phyloP scores from a whole-genome alignment of 805 yeast species.

The Ogataea wickerhamii region DNA sequence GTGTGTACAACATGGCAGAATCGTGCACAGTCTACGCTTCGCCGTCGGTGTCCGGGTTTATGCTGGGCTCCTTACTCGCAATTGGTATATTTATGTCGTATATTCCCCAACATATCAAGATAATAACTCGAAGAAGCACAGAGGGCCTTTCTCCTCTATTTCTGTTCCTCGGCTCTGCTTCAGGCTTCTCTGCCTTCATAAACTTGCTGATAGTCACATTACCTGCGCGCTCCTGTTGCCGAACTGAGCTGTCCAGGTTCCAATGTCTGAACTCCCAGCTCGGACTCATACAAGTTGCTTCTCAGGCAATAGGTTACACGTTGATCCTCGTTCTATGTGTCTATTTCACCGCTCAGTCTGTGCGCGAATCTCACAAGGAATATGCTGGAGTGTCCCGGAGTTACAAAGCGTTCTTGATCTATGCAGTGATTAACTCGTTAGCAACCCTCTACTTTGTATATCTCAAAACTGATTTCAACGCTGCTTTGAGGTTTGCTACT shows the following conservation, averaged over 20 bases:
- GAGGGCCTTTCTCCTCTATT: conserved; percentile 78
- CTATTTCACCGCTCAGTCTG: conserved; percentile 40
- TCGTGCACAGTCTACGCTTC: conserved; percentile 42
- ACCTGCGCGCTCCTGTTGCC: conserved; percentile 62
- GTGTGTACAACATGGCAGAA: conserved; percentile 1
- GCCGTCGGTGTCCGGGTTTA: conserved; percentile 50
- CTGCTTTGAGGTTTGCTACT: conserved; percentile 45
- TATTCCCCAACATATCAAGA: conserved; percentile 68
- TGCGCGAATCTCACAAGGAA: conserved; percentile 45
- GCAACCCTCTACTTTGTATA: conserved; percentile 34
- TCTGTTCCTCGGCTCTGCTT: conserved; percentile 63
- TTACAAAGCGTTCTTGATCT: conserved; percentile 40
- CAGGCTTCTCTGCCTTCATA: conserved; percentile 64
- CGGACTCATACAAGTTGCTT: conserved; percentile 62
- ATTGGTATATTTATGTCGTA: conserved; percentile 69
- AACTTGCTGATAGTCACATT: conserved; percentile 62
- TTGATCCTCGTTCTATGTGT: conserved; percentile 56
- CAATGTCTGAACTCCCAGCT: conserved; percentile 66
- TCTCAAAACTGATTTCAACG: conserved; percentile 11
- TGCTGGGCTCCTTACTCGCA: conserved; percentile 51
- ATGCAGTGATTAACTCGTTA: conserved; percentile 32
- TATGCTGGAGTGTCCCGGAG: conserved; percentile 39
- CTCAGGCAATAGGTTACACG: conserved; percentile 58
- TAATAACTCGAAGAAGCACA: conserved; percentile 55
- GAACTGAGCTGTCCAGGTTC: conserved; percentile 38